These are phyloP conservation scores for Erysimum cheiri DNA, from an alignment of 441 rosid genomes.

Conservation along the genomic window DNA sequence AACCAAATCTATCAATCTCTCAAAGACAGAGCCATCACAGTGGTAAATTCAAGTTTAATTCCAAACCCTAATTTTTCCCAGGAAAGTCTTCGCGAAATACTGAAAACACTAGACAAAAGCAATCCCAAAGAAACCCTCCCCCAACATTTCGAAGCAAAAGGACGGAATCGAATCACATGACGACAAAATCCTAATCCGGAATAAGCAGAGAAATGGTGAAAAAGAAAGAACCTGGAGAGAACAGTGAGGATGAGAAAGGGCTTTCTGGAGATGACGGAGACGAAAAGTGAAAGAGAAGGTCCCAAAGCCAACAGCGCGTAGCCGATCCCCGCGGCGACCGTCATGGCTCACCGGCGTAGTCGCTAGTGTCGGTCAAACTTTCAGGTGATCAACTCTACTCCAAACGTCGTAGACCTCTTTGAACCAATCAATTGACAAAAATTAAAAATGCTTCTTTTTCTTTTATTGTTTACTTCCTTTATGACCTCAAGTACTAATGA, in stretches of 20 bases:
- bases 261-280: conserved; percentile 87
- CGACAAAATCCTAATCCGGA: not conserved
- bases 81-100: not conserved
- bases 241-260: conserved; percentile 90
- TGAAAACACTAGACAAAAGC: not conserved
- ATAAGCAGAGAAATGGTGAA: not conserved
- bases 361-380: conserved; percentile 15
- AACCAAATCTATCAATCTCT: conserved; percentile 20
- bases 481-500: too few relatives aligned
- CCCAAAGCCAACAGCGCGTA: conserved; percentile 87
- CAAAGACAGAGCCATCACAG: conserved; percentile 10
- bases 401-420: not conserved
- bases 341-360: conserved; percentile 54
- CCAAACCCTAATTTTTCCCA: conserved; percentile 21
- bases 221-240: conserved; percentile 73
- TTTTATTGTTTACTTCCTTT: too few relatives aligned
- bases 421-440: conserved; percentile 19
- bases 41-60: not conserved
- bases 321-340: conserved; percentile 89
- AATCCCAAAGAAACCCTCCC: not conserved
- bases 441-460: not conserved
- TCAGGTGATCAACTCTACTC: conserved; percentile 28
- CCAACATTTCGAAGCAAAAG: not conserved
- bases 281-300: conserved; percentile 83
- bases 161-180: not conserved